A percentile compares a stretch with the other conserved stretches of the same genome.
Evolutionary conservation across 768 basidiomycete genomes (phyloP).

Genomic region (Tylopilus rubrobrunneus): DNA sequence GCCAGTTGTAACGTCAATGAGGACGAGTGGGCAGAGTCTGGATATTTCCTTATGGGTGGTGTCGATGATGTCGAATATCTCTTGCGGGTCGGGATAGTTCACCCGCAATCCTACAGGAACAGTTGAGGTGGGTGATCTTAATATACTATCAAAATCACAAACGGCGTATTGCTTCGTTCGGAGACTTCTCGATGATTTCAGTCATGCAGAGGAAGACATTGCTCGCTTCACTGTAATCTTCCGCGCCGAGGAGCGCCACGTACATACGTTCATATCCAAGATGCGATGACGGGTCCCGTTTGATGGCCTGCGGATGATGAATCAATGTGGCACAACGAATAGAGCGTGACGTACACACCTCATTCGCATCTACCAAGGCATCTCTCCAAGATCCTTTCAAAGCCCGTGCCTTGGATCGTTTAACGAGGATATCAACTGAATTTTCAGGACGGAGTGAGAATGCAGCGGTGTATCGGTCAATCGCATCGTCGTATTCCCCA

Average conservation of each 20-base stretch:
- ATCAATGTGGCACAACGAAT: too few relatives aligned
- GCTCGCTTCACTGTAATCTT: not conserved
- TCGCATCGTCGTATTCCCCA: too few relatives aligned
- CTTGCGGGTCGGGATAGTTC: not conserved
- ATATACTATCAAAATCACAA: not conserved
- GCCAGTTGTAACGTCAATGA: not conserved
- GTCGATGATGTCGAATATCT: not conserved
- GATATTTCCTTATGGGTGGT: not conserved
- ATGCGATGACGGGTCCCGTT: not conserved
- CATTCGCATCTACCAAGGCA: too few relatives aligned
- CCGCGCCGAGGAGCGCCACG: not conserved
- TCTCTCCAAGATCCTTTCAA: too few relatives aligned
- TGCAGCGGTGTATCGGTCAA: too few relatives aligned
- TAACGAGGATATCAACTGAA: too few relatives aligned
- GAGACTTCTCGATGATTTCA: not conserved
- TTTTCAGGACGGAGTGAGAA: too few relatives aligned
- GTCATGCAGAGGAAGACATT: not conserved
- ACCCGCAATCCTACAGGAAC: not conserved
- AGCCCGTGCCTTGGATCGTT: too few relatives aligned
- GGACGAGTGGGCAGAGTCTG: not conserved
- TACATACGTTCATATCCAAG: conserved; percentile 1
- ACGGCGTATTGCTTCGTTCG: not conserved
- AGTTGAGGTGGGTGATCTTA: not conserved
- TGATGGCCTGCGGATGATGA: not conserved
- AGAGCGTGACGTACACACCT: too few relatives aligned